A percentile compares a stretch with the other conserved stretches of the same genome.
Evolutionary conservation across 805 yeast genomes (phyloP).

Genomic region (Zygosaccharomyces gambellarensis): DNA sequence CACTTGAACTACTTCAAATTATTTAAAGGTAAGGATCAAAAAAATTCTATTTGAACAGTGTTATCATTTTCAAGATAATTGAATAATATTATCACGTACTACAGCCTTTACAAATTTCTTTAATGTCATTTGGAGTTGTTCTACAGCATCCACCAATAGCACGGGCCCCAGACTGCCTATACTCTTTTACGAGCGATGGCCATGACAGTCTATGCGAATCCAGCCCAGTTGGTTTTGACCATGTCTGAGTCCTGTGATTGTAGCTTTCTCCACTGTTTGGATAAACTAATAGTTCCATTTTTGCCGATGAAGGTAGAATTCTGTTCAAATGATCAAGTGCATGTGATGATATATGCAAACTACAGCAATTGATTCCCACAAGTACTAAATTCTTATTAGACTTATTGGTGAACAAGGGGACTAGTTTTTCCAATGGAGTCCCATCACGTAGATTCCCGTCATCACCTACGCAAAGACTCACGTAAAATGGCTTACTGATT

Average conservation of each 20-base stretch:
- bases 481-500: constrained; percentile 41
- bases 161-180: constrained; percentile 41
- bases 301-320: constrained; percentile 37
- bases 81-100: neutral
- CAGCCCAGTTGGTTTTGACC: constrained; percentile 33
- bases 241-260: constrained; percentile 43
- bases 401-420: constrained; percentile 17
- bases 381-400: constrained; percentile 38
- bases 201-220: neutral
- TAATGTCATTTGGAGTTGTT: constrained; percentile 49
- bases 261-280: constrained; percentile 75
- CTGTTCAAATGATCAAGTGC: constrained; percentile 35
- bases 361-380: constrained; percentile 68
- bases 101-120: constrained; percentile 15
- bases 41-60: neutral
- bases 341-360: constrained; percentile 38
- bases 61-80: neutral
- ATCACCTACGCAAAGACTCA: constrained; percentile 41
- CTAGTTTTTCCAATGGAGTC: constrained; percentile 36
- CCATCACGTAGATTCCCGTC: constrained; percentile 47
- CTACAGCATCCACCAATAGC: constrained; percentile 77
- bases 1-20: neutral
- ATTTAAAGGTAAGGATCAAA: neutral
- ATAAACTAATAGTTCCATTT: constrained; percentile 37
- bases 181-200: constrained; percentile 32